Base-by-base conservation (phyloP, 305 asterid genomes). In the Solanum hybrid region DNA sequence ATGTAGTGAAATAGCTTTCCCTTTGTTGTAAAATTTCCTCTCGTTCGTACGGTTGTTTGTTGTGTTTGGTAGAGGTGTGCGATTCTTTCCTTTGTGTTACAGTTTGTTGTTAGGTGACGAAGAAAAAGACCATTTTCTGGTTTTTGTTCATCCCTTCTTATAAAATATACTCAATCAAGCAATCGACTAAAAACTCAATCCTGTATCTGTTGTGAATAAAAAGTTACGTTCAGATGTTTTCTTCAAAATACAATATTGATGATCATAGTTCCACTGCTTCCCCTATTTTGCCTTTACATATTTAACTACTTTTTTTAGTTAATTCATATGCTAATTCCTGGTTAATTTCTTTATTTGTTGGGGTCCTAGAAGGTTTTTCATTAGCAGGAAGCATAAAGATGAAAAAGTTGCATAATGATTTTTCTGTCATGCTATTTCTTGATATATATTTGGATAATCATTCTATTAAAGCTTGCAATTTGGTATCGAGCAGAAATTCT, bases 401-500 rank as follows among this genome's bases (percentile, higher is more conserved):
- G 87, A 42, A 82, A 40, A 82, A 10, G 87, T 81, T 27, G 5
- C 86, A 42, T 81, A 13, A 46, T 46, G 26, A 29, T 42, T 17
- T 29, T 29, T 29, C 72, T 46, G 20, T 46, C 29, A 29, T 82
- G 72, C 86, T 81, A 26, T 81, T 31, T 27, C 3, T 14, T 42
- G 51, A 7, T 75, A 14, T 9, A 5, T 17, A 26, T 40, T 46
- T 29, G 31, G 76, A 56, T 51, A 31, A 29, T 31, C 42, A 37
- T 22, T 60, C 27, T 5, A 20, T 17, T 56, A 31, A 85, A 85
- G 24, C 32, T n/a, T 88, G 56, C 85, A 76, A 78, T 78, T 56
- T 76, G 75, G 29, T 86, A 79, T 86, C n/a, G 29, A 46, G 26
- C 97, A 97, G 99, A 97, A 96, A 90, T 95, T 95, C 88, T 94